A percentile compares a stretch with the other conserved stretches of the same genome.
Evolutionary conservation across 2,329 filamentous ascomycete species (phyloP).

Genomic region (Penicillium griseofulvum): DNA sequence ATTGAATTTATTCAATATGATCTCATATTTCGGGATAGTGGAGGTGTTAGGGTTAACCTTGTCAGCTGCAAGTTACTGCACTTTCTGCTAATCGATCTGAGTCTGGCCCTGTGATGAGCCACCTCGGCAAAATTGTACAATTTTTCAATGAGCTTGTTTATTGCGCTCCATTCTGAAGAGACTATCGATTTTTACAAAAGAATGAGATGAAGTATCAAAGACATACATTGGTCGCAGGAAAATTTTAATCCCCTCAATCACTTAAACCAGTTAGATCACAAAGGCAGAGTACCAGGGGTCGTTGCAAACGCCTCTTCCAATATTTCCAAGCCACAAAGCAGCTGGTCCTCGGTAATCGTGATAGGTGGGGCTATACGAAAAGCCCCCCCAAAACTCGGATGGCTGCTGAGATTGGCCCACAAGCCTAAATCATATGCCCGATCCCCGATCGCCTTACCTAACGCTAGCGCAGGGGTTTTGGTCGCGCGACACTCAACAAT

Average conservation of each 20-base stretch:
- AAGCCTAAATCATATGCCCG: slow-evolving; percentile 53
- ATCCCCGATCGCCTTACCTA: slow-evolving; percentile 50
- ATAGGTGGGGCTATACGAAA: slow-evolving; percentile 62
- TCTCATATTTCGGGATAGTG: background rate
- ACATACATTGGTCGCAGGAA: background rate
- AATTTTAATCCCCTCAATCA: no score
- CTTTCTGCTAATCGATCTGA: background rate
- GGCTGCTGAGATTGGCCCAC: slow-evolving; percentile 57
- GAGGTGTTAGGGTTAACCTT: background rate
- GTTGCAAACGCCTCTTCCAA: slow-evolving; percentile 55
- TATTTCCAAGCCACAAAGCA: slow-evolving; percentile 53
- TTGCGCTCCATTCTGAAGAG: background rate
- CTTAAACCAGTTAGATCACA: background rate
- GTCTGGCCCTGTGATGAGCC: background rate
- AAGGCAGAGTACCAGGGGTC: background rate
- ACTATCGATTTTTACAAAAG: background rate
- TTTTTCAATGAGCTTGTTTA: background rate
- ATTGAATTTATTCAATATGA: background rate
- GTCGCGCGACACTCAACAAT: slow-evolving; percentile 53
- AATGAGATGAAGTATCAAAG: background rate
- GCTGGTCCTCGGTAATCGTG: slow-evolving; percentile 52
- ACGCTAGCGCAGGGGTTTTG: slow-evolving; percentile 48
- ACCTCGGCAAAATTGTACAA: background rate
- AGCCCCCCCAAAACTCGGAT: slow-evolving; percentile 55
- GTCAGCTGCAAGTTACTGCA: background rate